Conservation (phyloP, 148 eudicot species). For the Vaccinium darrowii region DNA sequence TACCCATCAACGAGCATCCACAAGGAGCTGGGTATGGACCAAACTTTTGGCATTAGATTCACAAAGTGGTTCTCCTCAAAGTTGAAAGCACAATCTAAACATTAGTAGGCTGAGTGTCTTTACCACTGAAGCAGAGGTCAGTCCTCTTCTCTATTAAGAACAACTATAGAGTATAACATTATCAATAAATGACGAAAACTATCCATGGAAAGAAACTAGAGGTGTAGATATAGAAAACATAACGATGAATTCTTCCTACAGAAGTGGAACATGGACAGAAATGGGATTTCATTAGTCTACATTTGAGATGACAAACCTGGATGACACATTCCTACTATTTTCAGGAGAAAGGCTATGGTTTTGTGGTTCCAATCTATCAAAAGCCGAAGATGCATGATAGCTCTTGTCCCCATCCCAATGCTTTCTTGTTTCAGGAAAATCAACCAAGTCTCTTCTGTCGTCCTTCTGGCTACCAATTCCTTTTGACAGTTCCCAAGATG, state of each 20-base stretch:
- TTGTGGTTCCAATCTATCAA: conserved; percentile 17
- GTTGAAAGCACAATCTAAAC: not conserved
- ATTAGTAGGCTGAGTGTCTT: not conserved
- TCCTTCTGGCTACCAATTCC: conserved; percentile 15
- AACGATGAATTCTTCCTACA: not conserved
- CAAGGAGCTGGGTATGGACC: not conserved
- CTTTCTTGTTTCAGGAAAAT: conserved; percentile 15
- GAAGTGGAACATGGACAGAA: not conserved
- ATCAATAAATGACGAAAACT: not conserved
- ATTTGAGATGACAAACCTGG: conserved; percentile 18
- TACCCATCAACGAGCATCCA: not conserved
- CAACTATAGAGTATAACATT: not conserved
- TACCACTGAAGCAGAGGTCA: not conserved
- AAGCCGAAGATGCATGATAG: conserved; percentile 14
- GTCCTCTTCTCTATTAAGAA: not conserved
- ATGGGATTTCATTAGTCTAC: not conserved
- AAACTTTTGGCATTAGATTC: not conserved
- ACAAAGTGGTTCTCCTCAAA: not conserved
- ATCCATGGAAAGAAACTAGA: too few species aligned
- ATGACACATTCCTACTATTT: conserved; percentile 8
- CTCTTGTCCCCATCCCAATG: conserved; percentile 15
- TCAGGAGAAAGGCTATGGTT: conserved; percentile 21
- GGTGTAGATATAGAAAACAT: not conserved
- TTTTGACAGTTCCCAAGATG: conserved; percentile 14
- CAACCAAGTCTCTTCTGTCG: conserved; percentile 20